phyloP scores from a whole-genome alignment of 2,329 filamentous ascomycete genomes.

The Periglandula ipomoeae region DNA sequence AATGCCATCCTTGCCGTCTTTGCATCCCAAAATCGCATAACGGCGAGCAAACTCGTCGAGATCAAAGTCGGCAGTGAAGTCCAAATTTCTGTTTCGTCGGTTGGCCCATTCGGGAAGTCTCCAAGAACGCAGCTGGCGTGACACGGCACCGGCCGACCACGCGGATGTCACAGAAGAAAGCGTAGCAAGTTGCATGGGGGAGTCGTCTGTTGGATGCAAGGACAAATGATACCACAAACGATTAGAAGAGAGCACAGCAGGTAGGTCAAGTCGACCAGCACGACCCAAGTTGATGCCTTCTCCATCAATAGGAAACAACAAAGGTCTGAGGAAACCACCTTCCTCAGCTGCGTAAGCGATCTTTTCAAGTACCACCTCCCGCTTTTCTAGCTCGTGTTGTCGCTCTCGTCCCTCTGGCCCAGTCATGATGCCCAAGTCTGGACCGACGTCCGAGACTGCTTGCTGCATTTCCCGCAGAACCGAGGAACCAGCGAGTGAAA shows the following conservation, averaged over 20 bases:
- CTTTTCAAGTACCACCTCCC: slow-evolving; percentile 78
- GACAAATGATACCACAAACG: slow-evolving; percentile 92
- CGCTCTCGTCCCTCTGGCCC: slow-evolving; percentile 61
- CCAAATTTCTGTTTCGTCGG: slow-evolving; percentile 77
- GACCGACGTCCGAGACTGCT: slow-evolving; percentile 66
- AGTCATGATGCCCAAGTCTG: slow-evolving; percentile 67
- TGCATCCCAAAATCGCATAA: slow-evolving; percentile 76
- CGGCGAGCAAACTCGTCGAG: slow-evolving; percentile 81
- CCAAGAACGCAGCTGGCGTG: slow-evolving; percentile 87
- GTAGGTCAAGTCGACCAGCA: slow-evolving; percentile 69
- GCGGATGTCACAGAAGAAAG: slow-evolving; percentile 64
- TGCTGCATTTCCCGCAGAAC: slow-evolving; percentile 81
- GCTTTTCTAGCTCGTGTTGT: slow-evolving; percentile 70
- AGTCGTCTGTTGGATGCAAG: slow-evolving; percentile 83
- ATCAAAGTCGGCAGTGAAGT: slow-evolving; percentile 96
- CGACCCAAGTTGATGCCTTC: slow-evolving; percentile 76
- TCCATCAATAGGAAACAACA: slow-evolving; percentile 70
- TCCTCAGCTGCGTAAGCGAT: slow-evolving; percentile 72
- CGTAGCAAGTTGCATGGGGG: slow-evolving; percentile 64
- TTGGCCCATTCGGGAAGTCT: slow-evolving; percentile 95
- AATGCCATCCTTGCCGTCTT: slow-evolving; percentile 83
- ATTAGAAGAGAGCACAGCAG: slow-evolving; percentile 67
- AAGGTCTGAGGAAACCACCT: slow-evolving; percentile 70
- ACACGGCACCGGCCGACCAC: slow-evolving; percentile 91
- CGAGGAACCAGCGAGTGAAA: slow-evolving; percentile 64